A percentile compares a stretch with the other conserved stretches of the same genome.
Conservation (phyloP, 495 filamentous ascomycete species). For the Cercophora scortea region DNA sequence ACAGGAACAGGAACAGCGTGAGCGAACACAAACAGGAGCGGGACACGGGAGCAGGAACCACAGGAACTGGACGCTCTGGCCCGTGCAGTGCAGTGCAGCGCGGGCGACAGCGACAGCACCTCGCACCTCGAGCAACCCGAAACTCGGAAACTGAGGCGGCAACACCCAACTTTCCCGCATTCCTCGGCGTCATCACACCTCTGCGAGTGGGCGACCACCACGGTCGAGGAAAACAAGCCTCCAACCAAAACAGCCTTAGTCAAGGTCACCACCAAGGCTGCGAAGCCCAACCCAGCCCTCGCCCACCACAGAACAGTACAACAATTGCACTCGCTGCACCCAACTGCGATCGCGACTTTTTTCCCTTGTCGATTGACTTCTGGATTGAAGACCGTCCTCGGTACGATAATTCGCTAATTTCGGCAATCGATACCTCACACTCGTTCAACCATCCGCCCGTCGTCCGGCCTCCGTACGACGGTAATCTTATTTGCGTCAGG, state of each 20-base stretch:
- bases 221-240: slow-evolving; percentile 4
- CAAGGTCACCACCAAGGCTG: background rate
- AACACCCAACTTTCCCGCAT: slow-evolving; percentile 4
- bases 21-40: background rate
- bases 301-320: slow-evolving; percentile 2
- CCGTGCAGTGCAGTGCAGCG: too few species aligned
- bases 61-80: too few species aligned
- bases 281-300: slow-evolving; percentile 4
- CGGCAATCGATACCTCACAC: slow-evolving; percentile 5
- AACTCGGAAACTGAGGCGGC: slow-evolving; percentile 3
- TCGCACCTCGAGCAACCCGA: slow-evolving; percentile 5
- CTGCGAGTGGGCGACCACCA: background rate
- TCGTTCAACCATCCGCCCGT: slow-evolving; percentile 6
- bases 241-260: too few species aligned
- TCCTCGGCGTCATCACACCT: slow-evolving; percentile 6
- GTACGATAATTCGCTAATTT: slow-evolving; percentile 7
- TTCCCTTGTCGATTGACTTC: background rate
- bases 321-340: background rate
- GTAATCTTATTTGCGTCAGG: slow-evolving; percentile 7
- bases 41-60: background rate
- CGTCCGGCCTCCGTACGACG: slow-evolving; percentile 3
- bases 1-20: background rate
- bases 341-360: background rate
- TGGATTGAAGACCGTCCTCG: too few species aligned
- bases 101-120: too few species aligned